These are phyloP conservation scores for Suillus brevipes DNA, from an alignment of 768 basidiomycete species.

Conservation along the genomic window DNA sequence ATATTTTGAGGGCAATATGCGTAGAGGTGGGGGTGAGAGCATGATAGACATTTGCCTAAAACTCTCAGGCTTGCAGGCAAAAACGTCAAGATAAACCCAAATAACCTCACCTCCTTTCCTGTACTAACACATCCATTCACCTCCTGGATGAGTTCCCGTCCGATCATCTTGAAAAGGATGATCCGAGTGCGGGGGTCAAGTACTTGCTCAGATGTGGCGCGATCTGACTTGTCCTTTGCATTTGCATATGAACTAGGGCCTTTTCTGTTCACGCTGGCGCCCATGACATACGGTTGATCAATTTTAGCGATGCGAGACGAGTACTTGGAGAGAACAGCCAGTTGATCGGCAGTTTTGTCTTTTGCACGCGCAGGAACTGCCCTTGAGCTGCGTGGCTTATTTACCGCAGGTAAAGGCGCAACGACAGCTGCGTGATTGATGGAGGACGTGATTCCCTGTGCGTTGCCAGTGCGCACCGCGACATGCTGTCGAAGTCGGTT, in stretches of 20 bases:
- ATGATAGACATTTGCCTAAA: constrained; percentile 92
- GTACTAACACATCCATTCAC: constrained; percentile 97
- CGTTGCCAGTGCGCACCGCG: constrained; percentile 74
- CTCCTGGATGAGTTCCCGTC: constrained; percentile 81
- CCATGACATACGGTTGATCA: constrained; percentile 65
- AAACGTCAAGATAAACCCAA: constrained; percentile 14
- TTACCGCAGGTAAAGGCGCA: constrained; percentile 68
- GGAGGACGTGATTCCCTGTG: constrained; percentile 56
- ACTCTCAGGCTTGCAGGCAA: constrained; percentile 28
- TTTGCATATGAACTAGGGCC: constrained; percentile 87
- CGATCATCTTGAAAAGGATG: constrained; percentile 96
- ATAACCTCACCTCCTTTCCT: constrained; percentile 82
- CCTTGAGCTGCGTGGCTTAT: constrained; percentile 49
- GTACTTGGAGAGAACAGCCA: constrained; percentile 74
- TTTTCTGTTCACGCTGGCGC: constrained; percentile 86
- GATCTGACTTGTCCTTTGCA: constrained; percentile 92
- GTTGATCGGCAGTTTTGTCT: constrained; percentile 68
- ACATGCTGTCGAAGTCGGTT: constrained; percentile 93
- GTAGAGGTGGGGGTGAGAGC: constrained; percentile 54
- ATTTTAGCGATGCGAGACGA: constrained; percentile 74
- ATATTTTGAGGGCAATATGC: constrained; percentile 94
- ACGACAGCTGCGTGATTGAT: constrained; percentile 50
- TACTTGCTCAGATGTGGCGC: constrained; percentile 96
- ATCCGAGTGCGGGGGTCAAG: constrained; percentile 93
- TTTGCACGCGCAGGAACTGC: constrained; percentile 38